Base-by-base conservation (phyloP, 208 protist genomes). In the Porcisia deanei region DNA sequence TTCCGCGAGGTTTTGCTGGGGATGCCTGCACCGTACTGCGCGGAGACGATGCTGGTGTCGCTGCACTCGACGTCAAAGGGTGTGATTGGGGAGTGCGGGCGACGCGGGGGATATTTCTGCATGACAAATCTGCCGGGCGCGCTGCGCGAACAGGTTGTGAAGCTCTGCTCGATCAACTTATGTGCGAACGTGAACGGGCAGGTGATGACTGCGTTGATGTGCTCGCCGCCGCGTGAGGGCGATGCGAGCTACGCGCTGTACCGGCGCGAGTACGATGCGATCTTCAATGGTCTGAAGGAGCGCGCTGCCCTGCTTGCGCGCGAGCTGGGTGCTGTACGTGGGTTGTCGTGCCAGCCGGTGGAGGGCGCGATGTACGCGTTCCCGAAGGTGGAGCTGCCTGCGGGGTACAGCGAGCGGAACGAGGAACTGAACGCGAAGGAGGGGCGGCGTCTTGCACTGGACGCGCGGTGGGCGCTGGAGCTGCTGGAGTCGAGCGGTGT, bases 21-120 rank as follows among this genome's bases (percentile, higher is more conserved):
- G 53, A 87, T 95, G 80, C 84, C 84, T n/a, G 88, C 43, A 71
- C 85, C 89, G 74, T 92, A 95, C 81, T 83, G 80, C 89, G 76
- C 68, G 14, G 76, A 88, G 52, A 91, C 88, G 61, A 81, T 89
- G 83, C 80, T 95, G 2, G 71, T 91, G 41, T 97, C 92, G 47
- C 99, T 99, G 85, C 98, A 99, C 90, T 99, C 96, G 9, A 94
- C 98, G 37, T 99, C 98, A 60, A 99, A 99, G 87, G 99, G 99
- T 25, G 90, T 99, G 54, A 85, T 98, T 67, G 98, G 98, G 55
- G 98, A 99, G 86, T 99, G 99, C 83, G 99, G 99, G 45, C 87
- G 94, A 49, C 90, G 99, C 75, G 99, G 99, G 18, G 99, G 99
- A 16, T 99, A 99, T 86, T 91, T 99, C 71, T 92, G 99, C 70